These are phyloP conservation scores for Spinellus fusiger DNA, from an alignment of 192 early-diverging fungal genomes.

Conservation along the genomic window DNA sequence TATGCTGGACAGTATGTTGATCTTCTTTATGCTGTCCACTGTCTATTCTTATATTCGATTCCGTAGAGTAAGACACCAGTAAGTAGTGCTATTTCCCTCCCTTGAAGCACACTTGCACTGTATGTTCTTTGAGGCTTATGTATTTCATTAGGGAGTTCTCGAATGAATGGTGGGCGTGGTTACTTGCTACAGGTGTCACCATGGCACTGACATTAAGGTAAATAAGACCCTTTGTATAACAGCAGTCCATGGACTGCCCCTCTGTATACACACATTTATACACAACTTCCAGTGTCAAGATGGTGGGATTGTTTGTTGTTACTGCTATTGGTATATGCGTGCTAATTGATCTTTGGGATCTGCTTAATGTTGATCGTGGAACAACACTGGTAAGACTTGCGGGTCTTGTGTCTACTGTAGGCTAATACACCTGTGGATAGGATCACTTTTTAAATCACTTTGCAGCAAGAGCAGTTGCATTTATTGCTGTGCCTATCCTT, in stretches of 20 bases:
- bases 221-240: not conserved
- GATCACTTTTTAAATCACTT: constrained; percentile 61
- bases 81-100: constrained; percentile 21
- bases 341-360: constrained; percentile 85
- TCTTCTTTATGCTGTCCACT: constrained; percentile 83
- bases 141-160: constrained; percentile 59
- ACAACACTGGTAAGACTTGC: constrained; percentile 44
- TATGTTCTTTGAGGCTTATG: not conserved
- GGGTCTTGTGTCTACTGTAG: not conserved
- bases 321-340: constrained; percentile 78
- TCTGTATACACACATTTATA: not conserved
- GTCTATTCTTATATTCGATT: constrained; percentile 89
- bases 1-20: constrained; percentile 87
- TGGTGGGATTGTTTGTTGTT: constrained; percentile 92
- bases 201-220: constrained; percentile 63
- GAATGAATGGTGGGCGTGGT: constrained; percentile 80
- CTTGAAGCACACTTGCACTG: not conserved
- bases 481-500: constrained; percentile 75
- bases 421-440: not conserved
- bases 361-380: constrained; percentile 80
- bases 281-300: constrained; percentile 64
- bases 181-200: constrained; percentile 70
- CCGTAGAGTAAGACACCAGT: constrained; percentile 48
- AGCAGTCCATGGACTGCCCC: too few species aligned
- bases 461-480: constrained; percentile 68